These are phyloP conservation scores for Arabidopsis thaliana DNA, from an alignment of 345 rosid genomes.

Conservation along the genomic window TAIR10.1 NC_003074.8:845501-846000, in stretches of 20 bases:
- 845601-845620: conserved; percentile 35
- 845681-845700: neutral
- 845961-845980: neutral
- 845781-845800: neutral
- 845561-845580: conserved; percentile 18
- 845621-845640: conserved; percentile 29
- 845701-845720: neutral
- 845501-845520: too few relatives aligned
- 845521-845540: conserved; percentile 24
- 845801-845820: neutral
- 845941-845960: neutral
- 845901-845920: neutral
- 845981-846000: conserved; percentile 13
- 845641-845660: conserved; percentile 33
- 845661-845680: neutral
- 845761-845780: neutral
- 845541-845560: conserved; percentile 14
- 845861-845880: conserved; percentile 15
- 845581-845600: conserved; percentile 22
- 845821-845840: neutral
- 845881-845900: neutral
- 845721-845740: conserved; percentile 12
- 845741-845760: conserved; percentile 11
- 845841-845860: neutral
- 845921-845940: neutral